Percentiles rank a stretch among this genome's conserved stretches.
phyloP scores from a whole-genome alignment of 2,329 filamentous ascomycete genomes.

The Cladosporium sp. region DNA sequence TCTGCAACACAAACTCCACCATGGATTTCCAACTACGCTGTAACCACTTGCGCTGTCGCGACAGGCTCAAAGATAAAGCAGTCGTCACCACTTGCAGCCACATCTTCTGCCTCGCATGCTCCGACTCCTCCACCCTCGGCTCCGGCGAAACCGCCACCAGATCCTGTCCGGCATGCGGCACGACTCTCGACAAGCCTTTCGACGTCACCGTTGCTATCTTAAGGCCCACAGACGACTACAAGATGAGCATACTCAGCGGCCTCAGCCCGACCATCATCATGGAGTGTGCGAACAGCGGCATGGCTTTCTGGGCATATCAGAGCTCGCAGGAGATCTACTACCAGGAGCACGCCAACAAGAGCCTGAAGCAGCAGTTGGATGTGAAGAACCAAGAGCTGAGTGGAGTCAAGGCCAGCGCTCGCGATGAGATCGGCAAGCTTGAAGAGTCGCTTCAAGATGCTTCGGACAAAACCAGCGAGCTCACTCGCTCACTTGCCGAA shows the following conservation, averaged over 20 bases:
- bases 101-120: constrained; percentile 79
- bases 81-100: constrained; percentile 92
- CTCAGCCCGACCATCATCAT: constrained; percentile 78
- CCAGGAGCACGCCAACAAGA: constrained; percentile 59
- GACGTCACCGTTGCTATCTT: constrained; percentile 72
- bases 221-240: constrained; percentile 84
- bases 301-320: constrained; percentile 87
- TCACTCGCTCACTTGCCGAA: constrained; percentile 7
- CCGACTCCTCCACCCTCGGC: constrained; percentile 63
- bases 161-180: constrained; percentile 74
- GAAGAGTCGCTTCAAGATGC: constrained; percentile 9
- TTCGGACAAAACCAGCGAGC: constrained; percentile 8
- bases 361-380: constrained; percentile 52
- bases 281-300: constrained; percentile 77
- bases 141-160: constrained; percentile 52
- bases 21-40: constrained; percentile 79
- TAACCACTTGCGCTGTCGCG: constrained; percentile 76
- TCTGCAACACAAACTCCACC: background rate
- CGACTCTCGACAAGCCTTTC: constrained; percentile 67
- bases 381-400: constrained; percentile 70
- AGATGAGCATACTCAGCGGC: constrained; percentile 80
- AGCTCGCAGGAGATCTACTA: constrained; percentile 75
- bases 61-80: constrained; percentile 67
- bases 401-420: constrained; percentile 4
- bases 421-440: constrained; percentile 4